Base-by-base conservation (phyloP, 139 green algal species). In the Coelastrella sp. region DNA sequence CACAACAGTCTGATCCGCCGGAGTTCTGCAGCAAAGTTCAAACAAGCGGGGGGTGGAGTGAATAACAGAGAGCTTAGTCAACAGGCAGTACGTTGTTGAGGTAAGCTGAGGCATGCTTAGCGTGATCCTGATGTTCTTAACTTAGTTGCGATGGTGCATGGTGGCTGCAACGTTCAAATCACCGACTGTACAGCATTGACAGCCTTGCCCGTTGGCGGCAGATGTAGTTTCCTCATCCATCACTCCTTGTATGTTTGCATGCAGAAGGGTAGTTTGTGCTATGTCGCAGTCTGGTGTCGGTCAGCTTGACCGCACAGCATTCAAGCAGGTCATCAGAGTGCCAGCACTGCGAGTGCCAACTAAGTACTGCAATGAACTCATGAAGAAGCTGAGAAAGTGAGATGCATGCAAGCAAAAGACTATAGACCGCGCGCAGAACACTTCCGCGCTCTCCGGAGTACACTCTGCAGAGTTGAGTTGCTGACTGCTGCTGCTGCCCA, bases 281-380 rank as follows among this genome's bases (percentile, higher is more conserved):
- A 90, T 90, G 85, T 64, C 85, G 3, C 58, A 83, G 5, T 59
- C 61, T 22, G 47, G 7, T 7, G 22, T 20, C 17, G 58, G 66
- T 5, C 11, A 78, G 3, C 73, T 96, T 4, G 92, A 96, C 71
- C 85, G 90, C 4, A 73, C 85, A 11, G 64, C 77, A 0, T 96
- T 97, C 88, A 92, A 77, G 7, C 73, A 92, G 56, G 88, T 56
- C 1, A 73, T 97, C 3, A 74, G 76, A 2, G 54, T 98, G 66
- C 83, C 90, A n/a, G 96, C 95, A 0, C 75, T 98, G 32, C 80
- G 91, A 4, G 88, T 98, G 4, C 93, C 95, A 4, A 94, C 92
- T 54, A 83, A 92, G 11, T 58, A 92, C 22, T 96, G 94, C 83
- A 86, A 94, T 7, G 80, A 96, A 5, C 89, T 96, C 17, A 97